Conservation (phyloP, 805 yeast genomes). For the Priceomyces haplophilus region DNA sequence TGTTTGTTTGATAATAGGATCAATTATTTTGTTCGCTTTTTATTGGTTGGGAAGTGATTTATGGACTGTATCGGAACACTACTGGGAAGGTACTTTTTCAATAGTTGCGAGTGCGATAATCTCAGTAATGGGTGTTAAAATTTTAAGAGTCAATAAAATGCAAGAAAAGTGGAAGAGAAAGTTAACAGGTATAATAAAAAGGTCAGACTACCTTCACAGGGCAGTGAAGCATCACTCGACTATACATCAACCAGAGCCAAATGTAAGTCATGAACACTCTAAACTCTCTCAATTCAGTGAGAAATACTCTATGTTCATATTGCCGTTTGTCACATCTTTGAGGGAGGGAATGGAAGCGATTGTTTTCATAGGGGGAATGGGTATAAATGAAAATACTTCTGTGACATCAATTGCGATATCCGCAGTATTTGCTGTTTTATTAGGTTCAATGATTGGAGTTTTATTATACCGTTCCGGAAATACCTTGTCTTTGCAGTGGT, state of each 20-base stretch:
- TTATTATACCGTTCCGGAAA: conserved; percentile 40
- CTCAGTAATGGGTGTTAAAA: conserved; percentile 45
- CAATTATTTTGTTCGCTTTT: conserved; percentile 36
- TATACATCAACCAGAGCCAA: neutral
- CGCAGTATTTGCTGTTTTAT: conserved; percentile 22
- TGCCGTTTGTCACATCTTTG: conserved; percentile 40
- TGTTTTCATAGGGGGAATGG: conserved; percentile 43
- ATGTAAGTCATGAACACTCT: conserved; percentile 1
- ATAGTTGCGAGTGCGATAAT: conserved; percentile 44
- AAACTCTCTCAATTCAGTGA: conserved; percentile 19
- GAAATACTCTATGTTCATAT: conserved; percentile 35
- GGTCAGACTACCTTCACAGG: conserved; percentile 19
- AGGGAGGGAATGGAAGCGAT: conserved; percentile 45
- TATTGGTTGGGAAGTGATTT: conserved; percentile 42
- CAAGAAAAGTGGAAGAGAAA: conserved; percentile 44
- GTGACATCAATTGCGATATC: conserved; percentile 31
- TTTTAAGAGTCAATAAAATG: conserved; percentile 42
- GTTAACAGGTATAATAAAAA: conserved; percentile 26
- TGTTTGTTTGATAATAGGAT: conserved; percentile 39
- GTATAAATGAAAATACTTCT: conserved; percentile 34
- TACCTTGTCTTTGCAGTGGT: conserved; percentile 40
- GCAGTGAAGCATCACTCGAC: conserved; percentile 2
- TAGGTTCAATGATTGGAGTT: conserved; percentile 35
- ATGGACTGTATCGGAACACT: conserved; percentile 46
- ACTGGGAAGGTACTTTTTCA: conserved; percentile 48